Evolutionary conservation across 106 monocot genomes (phyloP).

Genomic region (Phalaenopsis aphrodite): DNA sequence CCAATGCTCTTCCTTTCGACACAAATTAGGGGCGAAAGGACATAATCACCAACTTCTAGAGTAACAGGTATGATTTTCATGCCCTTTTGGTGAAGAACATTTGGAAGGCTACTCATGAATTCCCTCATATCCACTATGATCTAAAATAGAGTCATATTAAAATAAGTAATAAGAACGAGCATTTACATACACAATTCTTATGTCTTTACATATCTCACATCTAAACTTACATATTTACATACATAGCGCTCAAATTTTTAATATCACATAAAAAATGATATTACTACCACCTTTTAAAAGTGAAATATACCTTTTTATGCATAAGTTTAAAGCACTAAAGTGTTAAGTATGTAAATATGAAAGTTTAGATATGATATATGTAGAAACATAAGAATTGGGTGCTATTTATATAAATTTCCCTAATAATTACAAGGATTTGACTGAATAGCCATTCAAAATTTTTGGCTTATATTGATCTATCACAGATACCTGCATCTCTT

Average conservation of each 20-base stretch:
- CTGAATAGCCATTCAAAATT: not conserved
- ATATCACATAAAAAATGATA: no score
- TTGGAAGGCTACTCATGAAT: conserved; percentile 98
- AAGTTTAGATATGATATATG: no score
- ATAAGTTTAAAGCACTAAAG: no score
- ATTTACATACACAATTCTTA: no score
- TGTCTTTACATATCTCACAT: no score
- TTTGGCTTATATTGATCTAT: not conserved
- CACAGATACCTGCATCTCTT: conserved; percentile 76
- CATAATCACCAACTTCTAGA: conserved; percentile 94
- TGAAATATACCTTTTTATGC: no score
- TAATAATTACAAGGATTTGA: not conserved
- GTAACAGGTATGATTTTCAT: conserved; percentile 76
- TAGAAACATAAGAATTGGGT: no score
- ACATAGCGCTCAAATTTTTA: no score
- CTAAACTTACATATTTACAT: no score
- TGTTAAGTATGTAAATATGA: no score
- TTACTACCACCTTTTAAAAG: no score
- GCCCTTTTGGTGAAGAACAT: conserved; percentile 95
- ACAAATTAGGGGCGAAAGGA: conserved; percentile 93
- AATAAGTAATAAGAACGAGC: not conserved
- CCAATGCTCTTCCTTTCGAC: conserved; percentile 95
- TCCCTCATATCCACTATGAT: conserved; percentile 99
- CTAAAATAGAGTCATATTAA: conserved; percentile 24
- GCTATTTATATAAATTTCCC: no score